Base-by-base conservation (phyloP, 164 flowering plant species). In the Hamamelis virginiana region DNA sequence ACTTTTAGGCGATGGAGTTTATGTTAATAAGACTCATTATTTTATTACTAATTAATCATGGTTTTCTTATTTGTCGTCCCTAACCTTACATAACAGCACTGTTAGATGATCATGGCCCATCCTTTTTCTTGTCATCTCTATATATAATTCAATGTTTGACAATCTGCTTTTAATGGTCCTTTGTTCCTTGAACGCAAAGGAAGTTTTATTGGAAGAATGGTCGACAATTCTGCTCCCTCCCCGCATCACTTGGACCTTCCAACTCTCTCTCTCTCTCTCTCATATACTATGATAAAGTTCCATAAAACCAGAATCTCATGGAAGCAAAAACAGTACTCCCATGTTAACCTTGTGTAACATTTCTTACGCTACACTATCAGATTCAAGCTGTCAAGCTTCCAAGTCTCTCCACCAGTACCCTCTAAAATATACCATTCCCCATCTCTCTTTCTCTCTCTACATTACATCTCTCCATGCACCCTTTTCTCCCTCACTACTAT, bases 121-220 rank as follows among this genome's bases (percentile, higher is more conserved):
- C 41, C 6, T 33, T 33, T 8, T 59, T 27, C 10, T 52, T 62
- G 55, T 63, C 64, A 57, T 63, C 68, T 45, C 51, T 38, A 46
- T 55, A 62, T 62, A 66, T 55, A 48, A 57, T 61, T 62, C 27
- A 38, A 66, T 62, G 74, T 72, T 75, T 79, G 82, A 72, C 76
- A 58, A 64, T 66, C 43, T 64, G 71, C 58, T 56, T 51, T 65
- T 38, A 68, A 65, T 61, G 69, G 8, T 25, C 56, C 55, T 48
- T 56, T 60, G 65, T 80, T 80, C 56, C 80, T 80, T 80, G 66
- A 69, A 80, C 76, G 80, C 75, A 71, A 77, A 80, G 80, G 74
- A 72, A 80, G 61, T 50, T 52, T 72, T 66, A 67, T 67, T 69
- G 74, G 80, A 69, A 66, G 69, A 66, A 62, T 64, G 71, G 55